Evolutionary conservation across 352 stramenopile species (phyloP), one percentile per base, ranked within the genome.

Genomic region (Pythium rishiriense): DNA sequence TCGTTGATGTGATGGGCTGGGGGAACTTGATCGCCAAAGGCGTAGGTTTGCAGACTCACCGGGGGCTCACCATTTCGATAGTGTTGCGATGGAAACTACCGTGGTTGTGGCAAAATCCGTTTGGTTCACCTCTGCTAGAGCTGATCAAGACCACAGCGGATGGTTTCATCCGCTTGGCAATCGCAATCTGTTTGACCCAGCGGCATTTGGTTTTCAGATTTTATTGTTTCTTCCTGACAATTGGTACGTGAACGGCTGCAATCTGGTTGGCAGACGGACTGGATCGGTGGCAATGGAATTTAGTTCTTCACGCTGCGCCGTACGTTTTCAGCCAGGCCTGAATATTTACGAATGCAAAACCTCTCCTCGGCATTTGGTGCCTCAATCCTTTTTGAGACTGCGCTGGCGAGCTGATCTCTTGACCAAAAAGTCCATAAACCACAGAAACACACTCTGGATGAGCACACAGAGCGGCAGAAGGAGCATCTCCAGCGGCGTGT

Each of bases 381-480:
- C n/a, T n/a, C n/a, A n/a, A n/a, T n/a, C n/a, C n/a, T n/a, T 10
- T 10, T 35, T 35, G 31, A 11, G 31, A 10, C 31, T 39, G 33
- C 33, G 33, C 7, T 14, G 37, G 14, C 15, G 19, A 17, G 37
- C 37, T 4, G 37, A 12, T n/a, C n/a, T 12, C 37, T 43, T 43
- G 11, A 43, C 37, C 1, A 21, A 17, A 17, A n/a, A 17, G 37
- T 43, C 37, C 37, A 43, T 43, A 17, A 43, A 43, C 14, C 8
- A 43, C 37, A 43, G 7, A 17, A n/a, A 43, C 1, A 19, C 39
- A 7, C 26, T 60, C 39, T 60, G 53, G 7, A 60, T 26, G 37
- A 60, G 24, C 37, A 60, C 53, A n/a, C 9, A 51, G 14, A 60
- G 11, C 1, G 53, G 53, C 22, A 60, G 37, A 39, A 60, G 25